Base-by-base conservation (phyloP, 78 protist genomes). In the Bodo saltans region DNA sequence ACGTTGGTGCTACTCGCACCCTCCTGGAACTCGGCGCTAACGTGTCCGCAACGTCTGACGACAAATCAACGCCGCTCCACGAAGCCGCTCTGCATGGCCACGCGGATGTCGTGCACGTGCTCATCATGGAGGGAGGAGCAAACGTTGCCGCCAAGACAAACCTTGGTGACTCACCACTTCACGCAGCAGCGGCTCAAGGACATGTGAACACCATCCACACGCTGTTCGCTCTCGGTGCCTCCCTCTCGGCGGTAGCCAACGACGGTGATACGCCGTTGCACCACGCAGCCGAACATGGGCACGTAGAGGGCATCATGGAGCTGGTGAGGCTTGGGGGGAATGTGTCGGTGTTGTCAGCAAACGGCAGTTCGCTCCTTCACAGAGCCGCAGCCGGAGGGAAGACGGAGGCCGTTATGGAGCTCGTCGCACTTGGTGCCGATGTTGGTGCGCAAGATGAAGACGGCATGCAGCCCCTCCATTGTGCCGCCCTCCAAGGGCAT, bases 241-340 rank as follows among this genome's bases (percentile, higher is more conserved):
- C 3, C 17, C 38, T 76, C 30, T 29, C 34, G 32, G 23, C 2
- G 35, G 39, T 32, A 30, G 37, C 34, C 47, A 34, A 4, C 39
- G 12, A 17, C n/a, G 82, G 37, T 0, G 28, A 30, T 42, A 76
- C 40, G 34, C 52, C 82, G 68, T 67, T 76, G 68, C 82, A 33
- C 69, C 38, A 41, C 26, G 82, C 82, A 1, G 82, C 37, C 1
- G 38, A 29, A 1, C 30, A 17, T 8, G 67, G 82, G 21, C 68
- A 76, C 30, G 69, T 3, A 26, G 39, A 40, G n/a, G 68, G 8
- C 35, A 67, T 76, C 32, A 30, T 41, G 26, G 67, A 12, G 27
- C 82, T 76, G 41, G 8, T 76, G 27, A 27, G 11, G 39, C 8
- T 21, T 27, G 82, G 82, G 34, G 52, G 32, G 3, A 3, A 2